Evolutionary conservation across 805 yeast species (phyloP).

Genomic region (Jamesozyma jinghongensis): DNA sequence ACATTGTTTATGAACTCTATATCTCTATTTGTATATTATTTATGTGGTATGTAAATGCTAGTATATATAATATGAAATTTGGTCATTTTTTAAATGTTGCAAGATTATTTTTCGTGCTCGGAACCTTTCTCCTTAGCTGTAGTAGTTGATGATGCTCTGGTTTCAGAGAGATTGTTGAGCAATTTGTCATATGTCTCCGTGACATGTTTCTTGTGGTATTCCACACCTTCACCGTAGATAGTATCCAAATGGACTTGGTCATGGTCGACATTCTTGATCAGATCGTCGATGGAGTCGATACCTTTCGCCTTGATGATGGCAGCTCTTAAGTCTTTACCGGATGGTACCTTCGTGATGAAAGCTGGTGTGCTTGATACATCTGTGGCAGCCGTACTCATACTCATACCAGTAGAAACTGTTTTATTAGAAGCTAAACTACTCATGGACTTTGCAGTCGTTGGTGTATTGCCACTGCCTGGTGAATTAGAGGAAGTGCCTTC

Average conservation of each 20-base stretch:
- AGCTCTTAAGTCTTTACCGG: slow-evolving; percentile 39
- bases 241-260: slow-evolving; percentile 43
- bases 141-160: slow-evolving; percentile 2
- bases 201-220: slow-evolving; percentile 14
- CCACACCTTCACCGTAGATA: slow-evolving; percentile 33
- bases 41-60: not conserved
- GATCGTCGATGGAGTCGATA: slow-evolving; percentile 56
- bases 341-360: slow-evolving; percentile 31
- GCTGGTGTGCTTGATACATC: not conserved
- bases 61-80: not conserved
- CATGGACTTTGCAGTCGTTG: not conserved
- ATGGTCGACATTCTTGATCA: slow-evolving; percentile 55
- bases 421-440: not conserved
- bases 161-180: slow-evolving; percentile 50
- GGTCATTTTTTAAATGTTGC: too few species aligned
- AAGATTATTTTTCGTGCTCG: not conserved
- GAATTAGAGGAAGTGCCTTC: not conserved
- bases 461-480: not conserved
- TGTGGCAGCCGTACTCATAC: not conserved
- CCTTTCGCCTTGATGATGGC: slow-evolving; percentile 68
- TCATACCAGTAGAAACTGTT: not conserved
- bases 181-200: slow-evolving; percentile 60
- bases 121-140: not conserved
- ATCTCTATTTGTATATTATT: too few species aligned
- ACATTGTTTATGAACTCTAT: slow-evolving; percentile 3